Evolutionary conservation across 148 eudicot genomes (phyloP), one percentile per base, ranked within the genome.

Genomic region (Fagopyrum tataricum): DNA sequence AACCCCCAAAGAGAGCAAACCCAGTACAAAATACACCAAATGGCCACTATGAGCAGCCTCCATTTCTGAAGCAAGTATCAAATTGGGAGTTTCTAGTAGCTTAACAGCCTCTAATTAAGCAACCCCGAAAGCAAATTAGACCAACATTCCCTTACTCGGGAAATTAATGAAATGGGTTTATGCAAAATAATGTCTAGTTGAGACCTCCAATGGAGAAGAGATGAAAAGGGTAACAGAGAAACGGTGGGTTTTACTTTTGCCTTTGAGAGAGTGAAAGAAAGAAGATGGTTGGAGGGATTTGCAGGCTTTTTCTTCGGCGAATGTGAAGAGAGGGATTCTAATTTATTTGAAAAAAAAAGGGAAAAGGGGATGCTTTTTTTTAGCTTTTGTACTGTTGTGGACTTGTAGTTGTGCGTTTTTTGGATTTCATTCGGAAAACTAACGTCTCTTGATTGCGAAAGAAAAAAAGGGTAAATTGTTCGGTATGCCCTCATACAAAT

Each of bases 1-100:
- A 43, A 85, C 39, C 64, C 79, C 82, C 73, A 79, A 75, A 13
- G 73, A 78, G 43, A 87, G 52, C 47, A 83, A 58, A 17, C 56
- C 37, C 69, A 67, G 53, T 55, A 67, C 5, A 9, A 83, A 51
- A 73, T 59, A 47, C 23, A 69, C 46, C 74, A 81, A 53, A 67
- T 3, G 59, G 39, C 15, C 51, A 23, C 23, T 37, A 37, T 14
- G 69, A 18, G 69, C 20, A 39, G 44, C 15, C 69, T 64, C 44
- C 69, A 64, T 64, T 37, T 64, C 69, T 37, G 20, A 39, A 26
- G n/a, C 15, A 10, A 64, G 69, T 37, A 20, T 4, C 5, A 37
- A 64, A 64, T 64, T 64, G 69, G 69, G 68, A 31, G n/a, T 43
- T 37, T 37, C 31, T 9, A 31, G 69, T 64, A 3, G 66, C 23